A percentile compares a stretch with the other conserved stretches of the same genome.
These are phyloP conservation scores for Marasmius oreades DNA, from an alignment of 1,284 basidiomycete species.

Conservation along the genomic window DNA sequence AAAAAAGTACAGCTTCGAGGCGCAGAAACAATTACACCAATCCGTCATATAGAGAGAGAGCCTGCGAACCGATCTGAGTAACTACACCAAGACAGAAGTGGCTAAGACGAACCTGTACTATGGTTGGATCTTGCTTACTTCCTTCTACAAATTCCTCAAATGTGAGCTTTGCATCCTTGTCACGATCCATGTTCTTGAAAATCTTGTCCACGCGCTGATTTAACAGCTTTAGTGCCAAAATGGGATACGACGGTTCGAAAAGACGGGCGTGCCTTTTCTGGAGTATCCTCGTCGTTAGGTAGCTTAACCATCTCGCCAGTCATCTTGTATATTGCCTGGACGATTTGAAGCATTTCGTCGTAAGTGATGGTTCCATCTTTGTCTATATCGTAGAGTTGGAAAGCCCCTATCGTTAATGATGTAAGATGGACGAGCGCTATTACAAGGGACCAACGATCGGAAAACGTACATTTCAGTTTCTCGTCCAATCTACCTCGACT, in stretches of 20 bases:
- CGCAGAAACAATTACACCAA: conserved; percentile 46
- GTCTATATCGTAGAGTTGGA: conserved; percentile 99
- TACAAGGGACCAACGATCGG: conserved; percentile 7
- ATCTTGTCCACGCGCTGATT: conserved; percentile 92
- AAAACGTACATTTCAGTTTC: conserved; percentile 92
- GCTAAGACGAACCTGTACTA: conserved; percentile 77
- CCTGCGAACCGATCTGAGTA: conserved; percentile 37
- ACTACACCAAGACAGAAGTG: conserved; percentile 10
- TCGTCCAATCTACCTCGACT: conserved; percentile 93
- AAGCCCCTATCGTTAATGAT: conserved; percentile 75
- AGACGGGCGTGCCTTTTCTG: conserved; percentile 77
- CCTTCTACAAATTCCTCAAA: conserved; percentile 97
- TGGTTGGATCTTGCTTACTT: conserved; percentile 96
- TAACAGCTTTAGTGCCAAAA: conserved; percentile 13
- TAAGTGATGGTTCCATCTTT: conserved; percentile 96
- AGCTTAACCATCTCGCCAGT: conserved; percentile 99
- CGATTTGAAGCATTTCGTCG: conserved; percentile 98
- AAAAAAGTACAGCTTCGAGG: not conserved
- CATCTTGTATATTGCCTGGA: conserved; percentile 97
- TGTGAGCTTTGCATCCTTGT: conserved; percentile 86
- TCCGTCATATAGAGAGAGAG: conserved; percentile 75
- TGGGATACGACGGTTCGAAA: conserved; percentile 6
- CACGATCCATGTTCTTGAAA: conserved; percentile 89
- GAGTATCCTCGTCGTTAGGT: conserved; percentile 96
- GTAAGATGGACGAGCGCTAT: conserved; percentile 16